Evolutionary conservation across 1,284 basidiomycete species (phyloP).

Genomic region (Meripilus lineatus): DNA sequence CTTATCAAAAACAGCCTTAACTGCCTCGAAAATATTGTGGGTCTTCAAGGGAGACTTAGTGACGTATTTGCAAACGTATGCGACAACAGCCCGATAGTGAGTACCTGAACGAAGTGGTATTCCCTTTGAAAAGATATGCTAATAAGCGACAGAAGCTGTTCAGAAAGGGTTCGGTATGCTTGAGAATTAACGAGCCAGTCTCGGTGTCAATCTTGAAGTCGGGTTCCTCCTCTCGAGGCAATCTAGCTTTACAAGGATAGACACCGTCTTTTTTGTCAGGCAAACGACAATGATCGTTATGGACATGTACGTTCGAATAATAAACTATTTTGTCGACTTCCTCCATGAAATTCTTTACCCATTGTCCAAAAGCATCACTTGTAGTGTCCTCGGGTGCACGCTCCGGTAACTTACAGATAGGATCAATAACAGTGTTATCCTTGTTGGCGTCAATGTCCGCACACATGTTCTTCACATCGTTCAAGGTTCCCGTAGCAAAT

Average conservation of each 20-base stretch:
- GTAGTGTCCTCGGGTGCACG: too few relatives aligned
- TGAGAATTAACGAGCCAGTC: conserved; percentile 26
- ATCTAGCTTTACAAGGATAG: conserved; percentile 28
- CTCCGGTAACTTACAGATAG: too few relatives aligned
- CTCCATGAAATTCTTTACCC: conserved; percentile 1
- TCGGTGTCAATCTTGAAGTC: conserved; percentile 20
- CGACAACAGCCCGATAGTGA: conserved; percentile 31
- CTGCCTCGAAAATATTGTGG: conserved; percentile 28
- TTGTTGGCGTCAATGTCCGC: too few relatives aligned
- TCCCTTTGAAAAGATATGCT: conserved; percentile 30
- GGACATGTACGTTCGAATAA: conserved; percentile 12
- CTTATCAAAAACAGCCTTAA: conserved; percentile 23
- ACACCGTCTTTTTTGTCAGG: too few relatives aligned
- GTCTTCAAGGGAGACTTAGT: conserved; percentile 33
- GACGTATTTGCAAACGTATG: conserved; percentile 37
- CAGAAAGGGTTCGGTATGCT: conserved; percentile 29
- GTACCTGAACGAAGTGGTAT: conserved; percentile 32
- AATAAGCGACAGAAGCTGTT: conserved; percentile 28
- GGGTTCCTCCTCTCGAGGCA: conserved; percentile 21
- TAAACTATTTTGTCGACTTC: conserved; percentile 11
- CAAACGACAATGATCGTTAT: conserved; percentile 7
- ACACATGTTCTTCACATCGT: too few relatives aligned
- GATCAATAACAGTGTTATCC: too few relatives aligned
- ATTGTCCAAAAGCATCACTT: too few relatives aligned
- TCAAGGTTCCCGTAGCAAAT: too few relatives aligned